Evolutionary conservation across 768 basidiomycete genomes (phyloP), one percentile per base, ranked within the genome.

Genomic region (Termitomyces eurrhizus): DNA sequence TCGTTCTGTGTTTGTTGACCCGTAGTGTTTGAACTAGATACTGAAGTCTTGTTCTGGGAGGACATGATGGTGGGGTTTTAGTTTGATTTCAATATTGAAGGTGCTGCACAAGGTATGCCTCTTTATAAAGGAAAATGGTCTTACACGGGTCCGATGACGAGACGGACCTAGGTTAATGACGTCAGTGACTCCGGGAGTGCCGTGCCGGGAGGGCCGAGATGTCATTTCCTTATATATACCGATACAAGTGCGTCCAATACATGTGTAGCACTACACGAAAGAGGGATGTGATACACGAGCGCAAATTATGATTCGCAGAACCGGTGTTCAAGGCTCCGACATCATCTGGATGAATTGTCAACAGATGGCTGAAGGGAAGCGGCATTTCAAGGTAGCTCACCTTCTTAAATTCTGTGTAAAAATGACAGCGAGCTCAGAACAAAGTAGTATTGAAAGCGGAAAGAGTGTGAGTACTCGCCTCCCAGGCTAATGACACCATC

Each of bases 401-500:
- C 53, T 62, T 61, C 56, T 60, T 65, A 39, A 65, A 67, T 46
- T 67, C 64, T 65, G 12, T 14, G 49, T 12, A 32, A 13, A 49
- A 21, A 58, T 37, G 16, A 41, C 8, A 32, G 29, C 13, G 29
- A 58, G 14, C n/a, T 57, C 14, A 57, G 46, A 29, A 24, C 4
- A 57, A 7, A 13, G 44, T 11, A 13, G 5, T 35, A n/a, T 45
- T n/a, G 5, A 24, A 24, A 33, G n/a, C 33, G n/a, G 8, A 21
- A 55, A 33, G 7, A 7, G 11, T n/a, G 21, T 36, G 3, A 1
- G 12, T 12, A 49, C 80, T 61, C 61, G 89, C 88, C 89, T 0
- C 84, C 78, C 70, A 90, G 89, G 74, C 87, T 88, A 70, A 92
- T 90, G 74, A 92, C 90, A 45, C 91, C 90, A 71, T 93, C 90